Evolutionary conservation across 2,329 filamentous ascomycete species (phyloP).

Genomic region (Paramyrothecium sp.): DNA sequence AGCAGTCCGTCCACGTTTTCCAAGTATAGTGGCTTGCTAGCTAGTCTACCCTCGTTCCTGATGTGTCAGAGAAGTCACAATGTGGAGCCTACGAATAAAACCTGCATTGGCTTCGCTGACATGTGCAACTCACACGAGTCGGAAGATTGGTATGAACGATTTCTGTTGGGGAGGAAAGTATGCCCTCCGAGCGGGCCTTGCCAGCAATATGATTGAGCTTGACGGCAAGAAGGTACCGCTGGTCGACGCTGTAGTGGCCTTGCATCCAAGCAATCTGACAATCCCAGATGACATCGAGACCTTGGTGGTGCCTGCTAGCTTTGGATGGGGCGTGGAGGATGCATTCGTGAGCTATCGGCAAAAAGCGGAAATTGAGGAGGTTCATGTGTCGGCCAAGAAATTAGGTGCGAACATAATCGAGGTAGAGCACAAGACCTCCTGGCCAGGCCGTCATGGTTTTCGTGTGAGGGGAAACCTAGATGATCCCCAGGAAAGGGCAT

Average conservation of each 20-base stretch:
- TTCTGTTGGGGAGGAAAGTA: slow-evolving; percentile 36
- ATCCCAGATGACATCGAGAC: slow-evolving; percentile 31
- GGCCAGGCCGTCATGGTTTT: slow-evolving; percentile 25
- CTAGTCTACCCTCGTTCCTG: slow-evolving; percentile 24
- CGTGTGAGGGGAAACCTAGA: slow-evolving; percentile 34
- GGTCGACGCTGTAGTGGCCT: slow-evolving; percentile 32
- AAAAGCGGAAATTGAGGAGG: neutral
- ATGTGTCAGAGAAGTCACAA: slow-evolving; percentile 32
- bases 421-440: neutral
- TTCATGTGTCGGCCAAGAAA: neutral
- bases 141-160: slow-evolving; percentile 32
- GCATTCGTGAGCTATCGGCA: slow-evolving; percentile 13
- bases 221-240: slow-evolving; percentile 30
- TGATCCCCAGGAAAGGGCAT: slow-evolving; percentile 27
- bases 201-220: slow-evolving; percentile 26
- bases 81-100: slow-evolving; percentile 22
- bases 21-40: slow-evolving; percentile 37
- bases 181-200: slow-evolving; percentile 23
- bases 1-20: slow-evolving; percentile 25
- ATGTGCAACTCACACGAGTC: slow-evolving; percentile 20
- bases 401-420: too few species aligned
- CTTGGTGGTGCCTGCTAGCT: slow-evolving; percentile 24
- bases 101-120: slow-evolving; percentile 32
- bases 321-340: slow-evolving; percentile 30
- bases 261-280: slow-evolving; percentile 32